Evolutionary conservation across 495 filamentous ascomycete species (phyloP), one percentile per base, ranked within the genome.

Genomic region (Neurospora sp.): DNA sequence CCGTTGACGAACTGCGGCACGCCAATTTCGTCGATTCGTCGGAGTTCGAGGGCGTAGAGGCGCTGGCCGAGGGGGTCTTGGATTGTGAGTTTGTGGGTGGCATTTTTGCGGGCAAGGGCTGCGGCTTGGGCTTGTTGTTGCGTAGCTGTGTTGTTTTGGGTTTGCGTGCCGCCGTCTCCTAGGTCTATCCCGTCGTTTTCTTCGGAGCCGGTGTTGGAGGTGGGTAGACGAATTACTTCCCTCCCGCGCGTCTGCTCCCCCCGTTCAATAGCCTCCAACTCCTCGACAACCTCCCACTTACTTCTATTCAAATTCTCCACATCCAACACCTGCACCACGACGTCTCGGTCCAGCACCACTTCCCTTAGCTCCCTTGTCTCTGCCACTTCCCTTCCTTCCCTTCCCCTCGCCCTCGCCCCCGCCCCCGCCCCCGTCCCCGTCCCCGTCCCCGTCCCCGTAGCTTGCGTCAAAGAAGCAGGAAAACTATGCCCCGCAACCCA

Each of bases 261-360:
- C 9, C 94, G 86, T 79, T 94, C 92, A 10, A 89, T 83, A 62
- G 92, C 89, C 80, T 99, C 96, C 35, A 98, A 85, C 27, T 89
- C 89, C 77, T 98, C 94, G 46, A 97, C 88, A 77, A 97, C 92
- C 76, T 91, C 90, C 92, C 94, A 94, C 27, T 90, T 85, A 7
- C 7, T 9, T 3, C 42, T 8, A 16, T 89, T 87, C 48, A 98
- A 85, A 77, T 97, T 94, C 77, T 94, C 92, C 20, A 98, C 86
- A 69, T 93, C 93, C 0, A 97, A 81, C 0, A 98, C 89, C 79
- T 99, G 96, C 7, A 96, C 90, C 0, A 90, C 85, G 8, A 94
- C 85, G 23, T 93, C 85, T 0, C 85, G 85, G 0, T 81, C 44
- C 0, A 97, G 81, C 0, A 80, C 81, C 35, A 35, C 3, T 2